phyloP scores from a whole-genome alignment of 305 asterid species.

The Galium porrigens region DNA sequence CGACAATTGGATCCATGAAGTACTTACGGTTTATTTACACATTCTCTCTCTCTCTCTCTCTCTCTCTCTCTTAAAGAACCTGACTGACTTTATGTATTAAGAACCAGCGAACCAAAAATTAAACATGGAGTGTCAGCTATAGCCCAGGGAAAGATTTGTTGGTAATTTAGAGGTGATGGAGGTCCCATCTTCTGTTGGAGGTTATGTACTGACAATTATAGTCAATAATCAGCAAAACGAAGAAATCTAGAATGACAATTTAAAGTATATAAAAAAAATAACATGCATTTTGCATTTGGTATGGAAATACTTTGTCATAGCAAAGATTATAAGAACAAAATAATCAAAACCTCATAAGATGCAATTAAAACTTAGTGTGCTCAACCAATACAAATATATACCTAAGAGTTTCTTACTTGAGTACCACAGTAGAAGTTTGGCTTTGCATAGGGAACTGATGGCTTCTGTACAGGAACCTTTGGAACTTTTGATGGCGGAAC shows the following conservation, averaged over 20 bases:
- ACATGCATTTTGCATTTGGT: not conserved
- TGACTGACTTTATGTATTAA: not conserved
- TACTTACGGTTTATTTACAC: not conserved
- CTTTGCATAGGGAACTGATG: slow-evolving; percentile 81
- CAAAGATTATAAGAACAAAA: not conserved
- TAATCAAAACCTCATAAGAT: not conserved
- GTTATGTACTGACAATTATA: not conserved
- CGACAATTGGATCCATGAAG: not conserved
- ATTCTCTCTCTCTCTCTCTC: not conserved
- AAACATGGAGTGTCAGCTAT: not conserved
- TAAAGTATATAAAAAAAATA: not conserved
- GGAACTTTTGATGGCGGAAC: slow-evolving; percentile 79
- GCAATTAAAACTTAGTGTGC: not conserved
- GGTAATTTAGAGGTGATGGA: not conserved
- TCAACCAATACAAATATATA: not conserved
- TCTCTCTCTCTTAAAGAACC: not conserved
- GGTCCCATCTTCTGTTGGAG: not conserved
- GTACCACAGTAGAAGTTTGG: slow-evolving; percentile 84
- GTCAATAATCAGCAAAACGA: not conserved
- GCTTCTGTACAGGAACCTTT: slow-evolving; percentile 70
- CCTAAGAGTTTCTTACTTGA: slow-evolving; percentile 48
- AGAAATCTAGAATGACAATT: not conserved
- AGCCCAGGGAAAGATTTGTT: not conserved
- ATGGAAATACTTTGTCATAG: not conserved
- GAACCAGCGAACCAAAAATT: not conserved